These are phyloP conservation scores for Beauveria bassiana DNA, from an alignment of 2,329 filamentous ascomycete species.

Conservation along the genomic window DNA sequence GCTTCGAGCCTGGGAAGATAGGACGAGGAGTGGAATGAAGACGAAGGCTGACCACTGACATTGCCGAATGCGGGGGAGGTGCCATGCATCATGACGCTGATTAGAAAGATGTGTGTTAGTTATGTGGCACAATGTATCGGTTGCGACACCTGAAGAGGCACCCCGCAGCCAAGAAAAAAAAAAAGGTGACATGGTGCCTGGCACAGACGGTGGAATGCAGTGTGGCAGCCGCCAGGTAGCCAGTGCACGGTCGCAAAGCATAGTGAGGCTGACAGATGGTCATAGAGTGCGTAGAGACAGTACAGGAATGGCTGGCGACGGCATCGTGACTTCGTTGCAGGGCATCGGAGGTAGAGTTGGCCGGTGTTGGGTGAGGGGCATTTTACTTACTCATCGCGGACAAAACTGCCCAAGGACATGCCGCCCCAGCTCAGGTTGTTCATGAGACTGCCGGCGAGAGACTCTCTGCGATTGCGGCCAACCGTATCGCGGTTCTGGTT, in stretches of 20 bases:
- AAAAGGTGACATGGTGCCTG: conserved; percentile 3
- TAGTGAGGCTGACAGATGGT: background rate
- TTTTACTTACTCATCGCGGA: conserved; percentile 84
- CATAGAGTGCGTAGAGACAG: background rate
- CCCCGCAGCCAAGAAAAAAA: conserved; percentile 5
- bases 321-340: conserved; percentile 14
- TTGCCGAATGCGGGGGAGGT: conserved; percentile 71
- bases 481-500: conserved; percentile 55
- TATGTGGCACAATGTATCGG: conserved; percentile 3
- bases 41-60: conserved; percentile 61
- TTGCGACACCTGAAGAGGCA: conserved; percentile 3
- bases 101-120: conserved; percentile 18
- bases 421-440: conserved; percentile 96
- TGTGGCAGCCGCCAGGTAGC: background rate
- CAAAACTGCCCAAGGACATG: conserved; percentile 92
- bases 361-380: conserved; percentile 6
- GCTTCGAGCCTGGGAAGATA: conserved; percentile 95
- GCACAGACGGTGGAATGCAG: background rate
- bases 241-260: background rate
- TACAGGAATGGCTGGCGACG: background rate
- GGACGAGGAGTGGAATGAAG: conserved; percentile 92
- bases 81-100: conserved; percentile 87
- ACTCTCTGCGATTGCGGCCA: conserved; percentile 52
- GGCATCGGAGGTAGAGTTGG: conserved; percentile 14
- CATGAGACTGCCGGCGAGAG: conserved; percentile 56